Evolutionary conservation across 257 asterid species (phyloP), one percentile per base, ranked within the genome.

Genomic region (Orobanche coerulescens): DNA sequence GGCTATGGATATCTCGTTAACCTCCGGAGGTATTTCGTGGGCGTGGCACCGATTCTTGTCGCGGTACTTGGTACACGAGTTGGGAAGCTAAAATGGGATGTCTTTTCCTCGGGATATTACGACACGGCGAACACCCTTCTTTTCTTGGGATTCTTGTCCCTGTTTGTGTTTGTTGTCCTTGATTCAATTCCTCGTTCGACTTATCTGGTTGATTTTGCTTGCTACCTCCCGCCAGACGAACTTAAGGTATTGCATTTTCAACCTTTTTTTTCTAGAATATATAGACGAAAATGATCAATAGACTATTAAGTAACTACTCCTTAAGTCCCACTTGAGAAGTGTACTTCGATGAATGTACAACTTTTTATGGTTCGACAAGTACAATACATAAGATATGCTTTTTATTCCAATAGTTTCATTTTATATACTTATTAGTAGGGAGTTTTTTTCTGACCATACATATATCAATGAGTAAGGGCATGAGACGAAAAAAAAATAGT

Each of bases 1-100:
- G 87, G 94, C 14, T 84, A 84, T 14, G 76, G 87, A 10, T 79
- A 84, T 51, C 83, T 82, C 42, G 68, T 82, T 19, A 79, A 44
- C 69, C 87, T 72, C 52, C 70, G 76, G 30, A 2, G 67, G 12
- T 78, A 73, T 52, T 62, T 79, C 28, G 68, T 63, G 24, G 74
- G 42, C 54, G 59, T 75, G 49, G n/a, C n/a, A n/a, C 79, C 84
- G 0, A 26, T 84, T 55, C 33, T 79, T 14, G 33, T 77, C 0
- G 52, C 69, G 46, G n/a, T 69, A 2, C 43, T 79, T 28, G 75
- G 72, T 15, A 64, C 84, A 25, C 82, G 62, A 56, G 30, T 67
- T 12, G 71, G 71, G 5, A 74, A 72, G 46, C 49, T 80, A n/a
- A 58, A 62, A 62, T 75, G 82, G 78, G 70, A 61, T 54, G 69